These are phyloP conservation scores for Nemophila menziesii DNA, from an alignment of 257 asterid species.

Conservation along the genomic window DNA sequence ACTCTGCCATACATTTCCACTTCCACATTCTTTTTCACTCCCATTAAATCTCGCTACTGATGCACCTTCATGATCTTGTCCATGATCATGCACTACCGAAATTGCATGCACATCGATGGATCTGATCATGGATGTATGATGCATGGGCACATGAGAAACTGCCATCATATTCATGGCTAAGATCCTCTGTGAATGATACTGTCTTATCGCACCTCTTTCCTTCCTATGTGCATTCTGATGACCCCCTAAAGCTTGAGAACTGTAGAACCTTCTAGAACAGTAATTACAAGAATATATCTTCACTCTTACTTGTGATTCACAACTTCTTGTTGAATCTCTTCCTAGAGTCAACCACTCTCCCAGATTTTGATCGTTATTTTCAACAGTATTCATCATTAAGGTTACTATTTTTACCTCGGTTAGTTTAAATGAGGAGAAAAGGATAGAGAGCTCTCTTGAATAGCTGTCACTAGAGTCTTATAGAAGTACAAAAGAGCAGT, in stretches of 20 bases:
- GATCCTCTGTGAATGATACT: constrained; percentile 55
- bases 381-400: constrained; percentile 34
- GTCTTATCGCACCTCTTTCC: constrained; percentile 74
- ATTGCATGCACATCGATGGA: constrained; percentile 74
- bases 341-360: constrained; percentile 70
- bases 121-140: too few species aligned
- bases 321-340: constrained; percentile 23
- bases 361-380: constrained; percentile 20
- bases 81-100: constrained; percentile 52
- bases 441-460: too few species aligned
- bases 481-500: too few species aligned
- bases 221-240: constrained; percentile 98
- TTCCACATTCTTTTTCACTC: constrained; percentile 25
- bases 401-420: too few species aligned
- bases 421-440: too few species aligned
- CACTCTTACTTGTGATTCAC: constrained; percentile 33
- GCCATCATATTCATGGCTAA: too few species aligned
- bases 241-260: constrained; percentile 95
- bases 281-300: constrained; percentile 85
- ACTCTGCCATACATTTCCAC: constrained; percentile 29
- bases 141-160: too few species aligned
- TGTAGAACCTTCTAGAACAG: constrained; percentile 86
- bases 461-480: too few species aligned
- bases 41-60: constrained; percentile 29
- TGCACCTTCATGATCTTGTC: constrained; percentile 30